Base-by-base conservation (phyloP, 306 rosid species). In the Hylodesmum podocarpum region DNA sequence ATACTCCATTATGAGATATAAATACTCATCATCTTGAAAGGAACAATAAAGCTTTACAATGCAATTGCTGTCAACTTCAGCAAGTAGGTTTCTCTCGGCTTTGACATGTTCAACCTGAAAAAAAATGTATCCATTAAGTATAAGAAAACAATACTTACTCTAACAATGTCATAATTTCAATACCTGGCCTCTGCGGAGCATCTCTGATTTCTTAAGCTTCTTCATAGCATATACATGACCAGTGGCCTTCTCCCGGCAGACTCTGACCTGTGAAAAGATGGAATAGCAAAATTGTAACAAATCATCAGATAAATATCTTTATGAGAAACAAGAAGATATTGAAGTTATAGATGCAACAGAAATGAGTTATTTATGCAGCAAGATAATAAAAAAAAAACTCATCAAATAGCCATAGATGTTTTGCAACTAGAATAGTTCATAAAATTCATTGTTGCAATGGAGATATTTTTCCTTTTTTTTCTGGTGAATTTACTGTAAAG, bases 111-210 rank as follows among this genome's bases (percentile, higher is more conserved):
- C 96, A 81, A 93, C 97, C 97, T 93, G 67, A 50, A 36, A 82
- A 82, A 33, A 25, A 47, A 19, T 58, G 78, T 72, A 82, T 90
- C 37, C 44, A 58, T 19, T 24, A 79, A 27, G 83, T 43, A 36
- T 57, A 49, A 41, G 73, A 46, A 34, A 70, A 50, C 36, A 58
- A 71, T 29, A 79, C 34, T 15, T 41, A 62, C 24, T 49, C 54
- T 40, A 64, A 75, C 47, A 76, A 28, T 18, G 73, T 44, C n/a
- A 62, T 44, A 53, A 64, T 65, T 70, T 54, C 28, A 44, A 70
- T 76, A 92, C 99, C 88, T 92, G 96, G 54, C 97, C 97, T 72
- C 97, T 84, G 55, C 96, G 92, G 41, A 92, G 97, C 96, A 92
- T 92, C 84, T 92, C 97, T 22, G 96, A 90, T 84, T 92, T 92